Evolutionary conservation across 2,329 filamentous ascomycete genomes (phyloP), one percentile per base, ranked within the genome.

Genomic region (Colletotrichum sp.): DNA sequence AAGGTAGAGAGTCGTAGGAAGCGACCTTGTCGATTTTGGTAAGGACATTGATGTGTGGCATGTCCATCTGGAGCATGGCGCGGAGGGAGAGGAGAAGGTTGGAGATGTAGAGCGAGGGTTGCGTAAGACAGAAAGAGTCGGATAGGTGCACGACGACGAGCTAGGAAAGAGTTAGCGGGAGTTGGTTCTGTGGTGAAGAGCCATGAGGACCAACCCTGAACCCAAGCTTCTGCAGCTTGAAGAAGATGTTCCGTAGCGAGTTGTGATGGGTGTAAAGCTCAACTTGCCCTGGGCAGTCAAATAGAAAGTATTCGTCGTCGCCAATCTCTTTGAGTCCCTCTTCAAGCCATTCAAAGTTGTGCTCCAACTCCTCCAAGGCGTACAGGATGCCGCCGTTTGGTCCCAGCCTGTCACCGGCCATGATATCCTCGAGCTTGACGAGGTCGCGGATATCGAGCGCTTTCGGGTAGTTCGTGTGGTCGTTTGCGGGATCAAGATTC

Each of bases 51-150:
- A 99, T 89, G 82, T 98, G 95, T 1, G 97, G 96, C 77, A 98
- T 94, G 82, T 98, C 97, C 91, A 99, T 96, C 86, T 98, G 97
- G 69, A 99, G 92, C 96, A 99, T 99, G 80, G 95, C 96, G 78
- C 97, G 94, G 78, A 99, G 92, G 71, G 96, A 96, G 28, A 99
- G 93, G 72, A 99, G 93, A 73, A 99, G 90, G 80, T 97, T 97
- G 79, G 96, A 98, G 75, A 99, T 94, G 85, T 98, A 99, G 76
- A 98, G 91, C 5, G 96, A 98, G 1, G 97, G 97, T 76, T 97
- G 93, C 1, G 96, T 98, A 32, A 98, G 90, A 83, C 95, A 96
- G 83, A 98, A 97, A 7, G 95, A 98, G 84, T 99, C 97, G 78
- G 97, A 95, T 43, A 99, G 92, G 84, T 98, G 96, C 73, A 99